Evolutionary conservation across 2,329 filamentous ascomycete genomes (phyloP).

Genomic region (Pseudocercospora fijiensis): DNA sequence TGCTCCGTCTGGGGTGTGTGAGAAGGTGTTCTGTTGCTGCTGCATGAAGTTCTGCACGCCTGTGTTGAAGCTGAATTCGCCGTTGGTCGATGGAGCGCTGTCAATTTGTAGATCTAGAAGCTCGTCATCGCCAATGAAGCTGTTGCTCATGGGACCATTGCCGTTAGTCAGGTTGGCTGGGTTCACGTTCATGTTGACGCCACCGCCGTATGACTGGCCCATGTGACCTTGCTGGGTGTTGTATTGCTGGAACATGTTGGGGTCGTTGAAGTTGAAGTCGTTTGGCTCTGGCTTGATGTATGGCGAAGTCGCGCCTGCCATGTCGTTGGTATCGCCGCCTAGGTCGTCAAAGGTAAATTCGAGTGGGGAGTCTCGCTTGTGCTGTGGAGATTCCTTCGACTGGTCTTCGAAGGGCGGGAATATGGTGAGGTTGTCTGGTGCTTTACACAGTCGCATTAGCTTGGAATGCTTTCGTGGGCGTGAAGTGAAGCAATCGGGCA

Average conservation of each 20-base stretch:
- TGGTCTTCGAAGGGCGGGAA: slow-evolving; percentile 38
- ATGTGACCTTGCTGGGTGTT: slow-evolving; percentile 27
- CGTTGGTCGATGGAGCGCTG: slow-evolving; percentile 35
- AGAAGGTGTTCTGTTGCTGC: slow-evolving; percentile 64
- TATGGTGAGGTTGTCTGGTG: slow-evolving; percentile 33
- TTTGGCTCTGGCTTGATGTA: slow-evolving; percentile 67
- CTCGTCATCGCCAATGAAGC: slow-evolving; percentile 88
- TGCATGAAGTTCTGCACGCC: slow-evolving; percentile 52
- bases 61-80: slow-evolving; percentile 44
- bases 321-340: slow-evolving; percentile 37
- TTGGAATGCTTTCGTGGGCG: not conserved
- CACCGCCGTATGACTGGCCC: slow-evolving; percentile 30
- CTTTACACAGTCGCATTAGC: slow-evolving; percentile 24
- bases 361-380: slow-evolving; percentile 40
- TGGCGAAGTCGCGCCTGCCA: slow-evolving; percentile 58
- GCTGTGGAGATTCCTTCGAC: slow-evolving; percentile 23
- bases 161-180: slow-evolving; percentile 80
- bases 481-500: not conserved
- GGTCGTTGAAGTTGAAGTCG: slow-evolving; percentile 57
- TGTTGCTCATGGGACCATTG: slow-evolving; percentile 49
- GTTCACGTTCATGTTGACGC: slow-evolving; percentile 65
- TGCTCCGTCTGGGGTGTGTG: slow-evolving; percentile 85
- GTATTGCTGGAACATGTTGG: slow-evolving; percentile 39
- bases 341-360: slow-evolving; percentile 37
- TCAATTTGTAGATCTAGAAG: slow-evolving; percentile 67